Percentiles rank a stretch among this genome's conserved stretches.
phyloP scores from a whole-genome alignment of 345 rosid genomes.

The Eucalyptus decipiens region DNA sequence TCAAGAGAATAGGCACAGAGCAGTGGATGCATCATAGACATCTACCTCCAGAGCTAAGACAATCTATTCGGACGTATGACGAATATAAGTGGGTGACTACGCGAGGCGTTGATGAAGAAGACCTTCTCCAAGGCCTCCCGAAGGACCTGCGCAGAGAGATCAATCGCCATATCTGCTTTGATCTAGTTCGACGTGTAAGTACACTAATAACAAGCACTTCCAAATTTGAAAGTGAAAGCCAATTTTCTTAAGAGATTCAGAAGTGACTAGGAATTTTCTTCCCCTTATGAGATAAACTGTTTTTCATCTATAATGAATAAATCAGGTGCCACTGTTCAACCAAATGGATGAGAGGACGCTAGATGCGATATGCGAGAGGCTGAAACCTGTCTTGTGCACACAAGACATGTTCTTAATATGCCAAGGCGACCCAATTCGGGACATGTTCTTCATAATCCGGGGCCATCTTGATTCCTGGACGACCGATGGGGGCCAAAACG shows the following conservation, averaged over 20 bases:
- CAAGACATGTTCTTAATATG: background rate
- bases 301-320: background rate
- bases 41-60: conserved; percentile 38
- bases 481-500: background rate
- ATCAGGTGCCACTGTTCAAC: conserved; percentile 10
- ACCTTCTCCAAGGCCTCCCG: conserved; percentile 43
- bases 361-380: conserved; percentile 13
- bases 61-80: conserved; percentile 35
- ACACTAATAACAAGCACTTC: background rate
- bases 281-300: background rate
- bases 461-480: conserved; percentile 5
- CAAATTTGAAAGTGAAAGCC: background rate
- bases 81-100: conserved; percentile 71
- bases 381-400: conserved; percentile 1
- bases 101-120: conserved; percentile 57
- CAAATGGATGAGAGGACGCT: conserved; percentile 9
- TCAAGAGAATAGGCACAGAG: conserved; percentile 31
- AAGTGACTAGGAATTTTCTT: background rate
- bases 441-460: conserved; percentile 17
- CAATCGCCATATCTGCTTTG: conserved; percentile 66
- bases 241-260: background rate
- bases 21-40: conserved; percentile 26
- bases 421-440: conserved; percentile 10
- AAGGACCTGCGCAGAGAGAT: conserved; percentile 59
- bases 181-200: conserved; percentile 68